A percentile compares a stretch with the other conserved stretches of the same genome.
phyloP scores from a whole-genome alignment of 441 rosid genomes.

The Flueggea neowawraea region DNA sequence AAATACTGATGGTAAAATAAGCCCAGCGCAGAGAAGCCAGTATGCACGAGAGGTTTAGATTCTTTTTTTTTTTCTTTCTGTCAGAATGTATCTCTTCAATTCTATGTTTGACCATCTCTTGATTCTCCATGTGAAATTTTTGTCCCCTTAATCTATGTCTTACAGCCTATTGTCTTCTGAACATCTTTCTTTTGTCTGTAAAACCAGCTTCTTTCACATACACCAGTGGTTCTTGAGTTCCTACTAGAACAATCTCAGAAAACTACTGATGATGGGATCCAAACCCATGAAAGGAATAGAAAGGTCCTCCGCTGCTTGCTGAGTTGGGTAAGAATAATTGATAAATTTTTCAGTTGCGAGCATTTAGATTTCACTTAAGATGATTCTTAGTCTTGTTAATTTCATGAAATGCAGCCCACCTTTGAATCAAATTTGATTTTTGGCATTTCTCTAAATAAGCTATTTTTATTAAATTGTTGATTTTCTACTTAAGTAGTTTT shows the following conservation, averaged over 20 bases:
- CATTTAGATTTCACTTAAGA: too few relatives aligned
- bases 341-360: neutral
- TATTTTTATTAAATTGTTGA: neutral
- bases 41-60: conserved; percentile 71
- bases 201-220: conserved; percentile 77
- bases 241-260: conserved; percentile 84
- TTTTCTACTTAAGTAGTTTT: neutral
- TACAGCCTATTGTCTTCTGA: conserved; percentile 7
- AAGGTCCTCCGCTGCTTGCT: conserved; percentile 90
- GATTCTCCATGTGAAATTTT: neutral
- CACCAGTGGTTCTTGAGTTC: conserved; percentile 86
- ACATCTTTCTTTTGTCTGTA: neutral
- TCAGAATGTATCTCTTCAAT: neutral
- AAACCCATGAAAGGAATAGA: conserved; percentile 60
- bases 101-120: neutral
- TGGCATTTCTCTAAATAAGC: neutral
- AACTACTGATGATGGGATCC: conserved; percentile 40
- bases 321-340: conserved; percentile 80
- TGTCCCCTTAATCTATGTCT: neutral
- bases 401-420: neutral
- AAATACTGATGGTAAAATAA: conserved; percentile 47
- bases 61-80: conserved; percentile 12
- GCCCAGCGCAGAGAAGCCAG: conserved; percentile 55
- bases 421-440: neutral
- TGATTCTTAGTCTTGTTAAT: neutral